These are phyloP conservation scores for Earliella scabrosa DNA, from an alignment of 1,284 basidiomycete species.

Conservation along the genomic window DNA sequence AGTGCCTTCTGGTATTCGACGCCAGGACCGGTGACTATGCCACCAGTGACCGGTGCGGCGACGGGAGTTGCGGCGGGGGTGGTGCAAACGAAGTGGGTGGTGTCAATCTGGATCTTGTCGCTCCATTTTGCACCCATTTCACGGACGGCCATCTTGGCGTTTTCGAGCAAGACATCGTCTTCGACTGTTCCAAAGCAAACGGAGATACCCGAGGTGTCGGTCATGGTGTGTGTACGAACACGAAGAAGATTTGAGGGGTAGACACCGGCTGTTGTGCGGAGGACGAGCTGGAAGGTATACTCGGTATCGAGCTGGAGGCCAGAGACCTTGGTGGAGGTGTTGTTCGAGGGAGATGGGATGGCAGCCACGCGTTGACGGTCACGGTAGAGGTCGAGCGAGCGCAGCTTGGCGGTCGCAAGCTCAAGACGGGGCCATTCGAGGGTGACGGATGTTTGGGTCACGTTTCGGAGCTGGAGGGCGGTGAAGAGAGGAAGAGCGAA, in stretches of 20 bases:
- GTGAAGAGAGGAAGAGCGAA: background rate
- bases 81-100: conserved; percentile 95
- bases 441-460: conserved; percentile 93
- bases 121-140: conserved; percentile 90
- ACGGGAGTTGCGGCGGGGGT: conserved; percentile 73
- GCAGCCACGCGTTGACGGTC: conserved; percentile 87
- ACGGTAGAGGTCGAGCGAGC: conserved; percentile 89
- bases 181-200: conserved; percentile 92
- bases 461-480: conserved; percentile 74
- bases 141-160: conserved; percentile 75
- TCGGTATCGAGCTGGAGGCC: conserved; percentile 88
- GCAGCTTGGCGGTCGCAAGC: conserved; percentile 83
- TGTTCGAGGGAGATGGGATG: conserved; percentile 80
- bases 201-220: conserved; percentile 90
- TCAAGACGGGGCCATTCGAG: conserved; percentile 90
- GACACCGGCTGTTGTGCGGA: conserved; percentile 89
- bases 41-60: conserved; percentile 61
- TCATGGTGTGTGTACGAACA: conserved; percentile 90
- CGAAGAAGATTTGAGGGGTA: conserved; percentile 83
- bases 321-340: conserved; percentile 90
- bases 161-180: conserved; percentile 75
- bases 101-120: conserved; percentile 94
- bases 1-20: conserved; percentile 91
- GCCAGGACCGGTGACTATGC: conserved; percentile 59
- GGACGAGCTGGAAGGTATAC: conserved; percentile 90